Percentiles rank a stretch among this genome's conserved stretches.
Evolutionary conservation across 805 yeast species (phyloP).

Genomic region (Wickerhamomyces chambardii): DNA sequence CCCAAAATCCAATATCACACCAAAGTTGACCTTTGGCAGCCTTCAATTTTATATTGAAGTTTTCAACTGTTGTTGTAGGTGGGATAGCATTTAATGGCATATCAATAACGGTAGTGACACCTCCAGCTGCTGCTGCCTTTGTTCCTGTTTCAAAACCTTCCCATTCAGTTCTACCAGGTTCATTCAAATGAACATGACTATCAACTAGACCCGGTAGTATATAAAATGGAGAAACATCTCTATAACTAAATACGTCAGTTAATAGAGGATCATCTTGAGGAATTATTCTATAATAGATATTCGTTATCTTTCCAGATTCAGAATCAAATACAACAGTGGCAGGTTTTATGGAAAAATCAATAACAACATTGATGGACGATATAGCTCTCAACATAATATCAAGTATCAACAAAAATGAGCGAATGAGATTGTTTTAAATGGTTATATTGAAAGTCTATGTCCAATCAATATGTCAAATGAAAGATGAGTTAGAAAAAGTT

Average conservation of each 20-base stretch:
- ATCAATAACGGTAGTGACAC: conserved; percentile 91
- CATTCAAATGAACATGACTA: conserved; percentile 90
- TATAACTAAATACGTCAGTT: conserved; percentile 29
- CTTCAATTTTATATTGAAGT: conserved; percentile 61
- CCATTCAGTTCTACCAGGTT: conserved; percentile 98
- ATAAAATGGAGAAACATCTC: conserved; percentile 52
- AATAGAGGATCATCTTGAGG: conserved; percentile 30
- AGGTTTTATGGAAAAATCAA: conserved; percentile 34
- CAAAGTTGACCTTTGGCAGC: conserved; percentile 81
- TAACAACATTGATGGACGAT: conserved; percentile 48
- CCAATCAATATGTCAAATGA: too few relatives aligned
- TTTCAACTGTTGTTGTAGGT: conserved; percentile 80
- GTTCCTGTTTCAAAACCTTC: conserved; percentile 98
- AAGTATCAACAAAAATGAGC: too few relatives aligned
- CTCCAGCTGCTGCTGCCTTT: conserved; percentile 90
- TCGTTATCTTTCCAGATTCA: conserved; percentile 48
- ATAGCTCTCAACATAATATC: conserved; percentile 53
- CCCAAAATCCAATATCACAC: conserved; percentile 97
- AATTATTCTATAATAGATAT: conserved; percentile 33
- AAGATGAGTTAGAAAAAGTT: too few relatives aligned
- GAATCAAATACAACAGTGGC: conserved; percentile 61
- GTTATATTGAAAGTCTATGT: too few relatives aligned
- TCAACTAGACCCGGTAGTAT: conserved; percentile 90
- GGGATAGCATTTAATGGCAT: conserved; percentile 97
- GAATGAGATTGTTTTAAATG: too few relatives aligned